Base-by-base conservation (phyloP, 2,329 filamentous ascomycete genomes). In the Fusarium sp. region DNA sequence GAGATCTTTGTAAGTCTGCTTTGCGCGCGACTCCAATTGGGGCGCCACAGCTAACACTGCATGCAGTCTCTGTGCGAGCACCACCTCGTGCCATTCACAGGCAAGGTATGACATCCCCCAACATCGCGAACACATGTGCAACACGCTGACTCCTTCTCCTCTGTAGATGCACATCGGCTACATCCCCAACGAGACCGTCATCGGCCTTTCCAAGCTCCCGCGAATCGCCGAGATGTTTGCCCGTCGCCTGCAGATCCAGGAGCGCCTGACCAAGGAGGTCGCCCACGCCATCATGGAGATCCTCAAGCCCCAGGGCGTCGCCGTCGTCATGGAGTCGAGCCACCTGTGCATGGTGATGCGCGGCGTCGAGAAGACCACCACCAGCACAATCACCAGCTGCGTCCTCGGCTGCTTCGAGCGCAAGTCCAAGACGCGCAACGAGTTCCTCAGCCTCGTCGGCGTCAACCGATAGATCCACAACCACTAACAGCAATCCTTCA, bases 281-380 rank as follows among this genome's bases (percentile, higher is more conserved):
- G 95, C 95, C 19, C 87, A 97, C 62, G 94, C 95, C 13, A 90
- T 99, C 62, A 93, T 93, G 74, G 93, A 98, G 73, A 89, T 98
- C 11, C 83, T 99, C 43, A 91, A 96, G 75, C 95, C 95, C 3
- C 92, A 96, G 74, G 95, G 95, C 42, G 94, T 99, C 2, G 94
- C 92, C 19, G 95, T 99, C 3, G 94, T 99, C 58, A 97, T 99
- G 90, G 95, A 99, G 74, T 96, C 92, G 12, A 93, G 88, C 72
- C 95, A 99, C 79, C 81, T 98, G 42, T 99, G 95, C 82, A 99
- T 98, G 94, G 93, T 97, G 13, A 98, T 97, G 93, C 88, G 95
- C 42, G 95, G 95, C n/a, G 94, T 99, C 9, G 87, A 97, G 75
- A 97, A 99, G 83, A 93, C 92, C 0, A 86, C 84, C 36, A 89